Conservation (phyloP, 2,329 filamentous ascomycete genomes). For the Cladosporium sp. region DNA sequence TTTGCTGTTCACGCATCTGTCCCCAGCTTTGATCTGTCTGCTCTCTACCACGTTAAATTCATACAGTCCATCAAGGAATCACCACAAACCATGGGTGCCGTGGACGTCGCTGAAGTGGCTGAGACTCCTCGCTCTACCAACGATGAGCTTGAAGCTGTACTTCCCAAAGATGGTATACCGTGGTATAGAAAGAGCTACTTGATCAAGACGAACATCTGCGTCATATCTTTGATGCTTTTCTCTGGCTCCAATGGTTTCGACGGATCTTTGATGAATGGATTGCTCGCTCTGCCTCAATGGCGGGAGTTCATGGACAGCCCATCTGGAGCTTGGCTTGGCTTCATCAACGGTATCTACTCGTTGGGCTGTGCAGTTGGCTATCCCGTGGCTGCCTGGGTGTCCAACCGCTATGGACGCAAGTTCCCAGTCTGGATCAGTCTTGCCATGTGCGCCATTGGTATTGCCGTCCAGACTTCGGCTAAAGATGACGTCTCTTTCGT, state of each 20-base stretch:
- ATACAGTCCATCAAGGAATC: not conserved
- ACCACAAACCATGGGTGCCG: not conserved
- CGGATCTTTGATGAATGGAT: constrained; percentile 26
- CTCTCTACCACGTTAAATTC: not conserved
- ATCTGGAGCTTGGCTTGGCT: not conserved
- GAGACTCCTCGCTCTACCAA: constrained; percentile 6
- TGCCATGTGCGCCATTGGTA: not conserved
- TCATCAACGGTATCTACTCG: constrained; percentile 11
- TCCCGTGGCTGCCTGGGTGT: not conserved
- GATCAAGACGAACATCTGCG: constrained; percentile 12
- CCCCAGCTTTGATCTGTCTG: not conserved
- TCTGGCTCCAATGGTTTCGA: constrained; percentile 26
- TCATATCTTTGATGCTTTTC: constrained; percentile 17
- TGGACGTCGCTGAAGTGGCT: not conserved
- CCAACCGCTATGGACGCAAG: constrained; percentile 15
- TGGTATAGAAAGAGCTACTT: constrained; percentile 24
- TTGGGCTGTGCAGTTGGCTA: not conserved
- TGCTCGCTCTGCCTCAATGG: constrained; percentile 13
- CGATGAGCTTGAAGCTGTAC: not conserved
- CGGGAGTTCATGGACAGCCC: constrained; percentile 4
- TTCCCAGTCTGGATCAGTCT: constrained; percentile 2
- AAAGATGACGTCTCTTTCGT: not conserved
- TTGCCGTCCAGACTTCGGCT: constrained; percentile 2
- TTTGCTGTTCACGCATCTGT: not conserved
- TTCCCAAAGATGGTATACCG: constrained; percentile 20